These are phyloP conservation scores for Asterella californica DNA, from an alignment of 225 moss, liverwort and hornwort genomes.

Conservation along the genomic window DNA sequence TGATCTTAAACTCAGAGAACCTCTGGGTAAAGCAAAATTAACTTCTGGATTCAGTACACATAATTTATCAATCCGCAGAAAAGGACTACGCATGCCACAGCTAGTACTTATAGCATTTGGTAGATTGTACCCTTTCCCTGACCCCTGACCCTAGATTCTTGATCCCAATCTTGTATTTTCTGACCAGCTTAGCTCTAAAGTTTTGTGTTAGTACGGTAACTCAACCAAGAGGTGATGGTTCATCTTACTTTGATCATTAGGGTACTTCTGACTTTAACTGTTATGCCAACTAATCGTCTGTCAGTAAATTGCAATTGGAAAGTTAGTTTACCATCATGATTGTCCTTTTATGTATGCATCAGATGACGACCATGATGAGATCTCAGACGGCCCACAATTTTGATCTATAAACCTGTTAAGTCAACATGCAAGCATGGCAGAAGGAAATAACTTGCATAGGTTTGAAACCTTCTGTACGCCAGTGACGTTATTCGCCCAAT, in stretches of 20 bases:
- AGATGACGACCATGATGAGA: background rate
- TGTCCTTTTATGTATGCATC: background rate
- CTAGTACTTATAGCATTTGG: background rate
- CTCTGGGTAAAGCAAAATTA: too few relatives aligned
- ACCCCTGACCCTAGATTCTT: too few relatives aligned
- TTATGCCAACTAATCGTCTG: background rate
- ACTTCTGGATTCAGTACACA: too few relatives aligned
- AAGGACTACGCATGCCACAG: too few relatives aligned
- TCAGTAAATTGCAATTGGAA: background rate
- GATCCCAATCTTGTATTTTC: background rate
- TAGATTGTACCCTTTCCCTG: too few relatives aligned
- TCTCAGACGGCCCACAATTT: constrained; percentile 3
- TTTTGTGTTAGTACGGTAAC: background rate
- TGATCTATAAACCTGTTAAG: constrained; percentile 3
- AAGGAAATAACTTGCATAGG: constrained; percentile 12
- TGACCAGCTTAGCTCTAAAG: background rate
- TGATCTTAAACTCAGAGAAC: background rate
- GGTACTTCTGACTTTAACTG: background rate
- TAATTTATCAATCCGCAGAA: too few relatives aligned
- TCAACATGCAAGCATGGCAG: constrained; percentile 18
- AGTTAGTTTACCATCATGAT: background rate
- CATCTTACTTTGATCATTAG: background rate
- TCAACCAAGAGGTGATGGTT: background rate
- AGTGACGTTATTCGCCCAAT: constrained; percentile 70
- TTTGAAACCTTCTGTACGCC: constrained; percentile 65